phyloP scores from a whole-genome alignment of 345 rosid genomes.

The Moringa oleifera region DNA sequence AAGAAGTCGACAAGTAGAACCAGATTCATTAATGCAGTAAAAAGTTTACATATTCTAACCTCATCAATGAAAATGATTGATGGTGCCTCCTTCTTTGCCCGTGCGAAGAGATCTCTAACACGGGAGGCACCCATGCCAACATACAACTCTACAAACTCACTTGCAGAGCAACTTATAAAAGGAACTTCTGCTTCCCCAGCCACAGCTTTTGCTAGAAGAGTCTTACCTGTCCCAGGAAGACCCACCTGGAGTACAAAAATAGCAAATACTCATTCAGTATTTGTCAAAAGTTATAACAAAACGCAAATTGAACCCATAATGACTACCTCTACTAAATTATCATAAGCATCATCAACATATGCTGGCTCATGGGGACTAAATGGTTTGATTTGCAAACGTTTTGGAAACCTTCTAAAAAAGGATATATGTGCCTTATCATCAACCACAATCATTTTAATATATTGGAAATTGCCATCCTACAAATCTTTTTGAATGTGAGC shows the following conservation, averaged over 20 bases:
- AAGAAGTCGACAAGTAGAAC: background rate
- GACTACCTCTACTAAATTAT: constrained; percentile 12
- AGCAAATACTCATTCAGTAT: background rate
- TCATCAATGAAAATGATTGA: constrained; percentile 94
- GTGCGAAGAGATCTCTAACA: constrained; percentile 90
- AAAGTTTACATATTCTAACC: constrained; percentile 30
- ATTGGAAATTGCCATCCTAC: background rate
- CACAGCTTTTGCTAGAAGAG: constrained; percentile 91
- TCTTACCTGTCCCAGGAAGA: constrained; percentile 98
- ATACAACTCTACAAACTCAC: constrained; percentile 92
- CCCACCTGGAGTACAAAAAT: constrained; percentile 60
- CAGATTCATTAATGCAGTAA: background rate
- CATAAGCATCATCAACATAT: background rate
- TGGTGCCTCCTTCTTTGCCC: constrained; percentile 98
- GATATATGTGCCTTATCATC: too few species aligned
- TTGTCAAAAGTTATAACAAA: constrained; percentile 8
- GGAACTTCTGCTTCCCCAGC: constrained; percentile 98
- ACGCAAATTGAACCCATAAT: background rate
- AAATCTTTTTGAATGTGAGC: background rate
- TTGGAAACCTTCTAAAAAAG: background rate
- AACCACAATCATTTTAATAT: too few species aligned
- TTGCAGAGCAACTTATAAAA: constrained; percentile 92
- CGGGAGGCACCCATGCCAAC: constrained; percentile 99
- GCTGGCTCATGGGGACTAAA: too few species aligned
- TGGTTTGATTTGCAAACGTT: background rate